Evolutionary conservation across 2,329 filamentous ascomycete genomes (phyloP).

Genomic region (Colletotrichum euphorbiae): DNA sequence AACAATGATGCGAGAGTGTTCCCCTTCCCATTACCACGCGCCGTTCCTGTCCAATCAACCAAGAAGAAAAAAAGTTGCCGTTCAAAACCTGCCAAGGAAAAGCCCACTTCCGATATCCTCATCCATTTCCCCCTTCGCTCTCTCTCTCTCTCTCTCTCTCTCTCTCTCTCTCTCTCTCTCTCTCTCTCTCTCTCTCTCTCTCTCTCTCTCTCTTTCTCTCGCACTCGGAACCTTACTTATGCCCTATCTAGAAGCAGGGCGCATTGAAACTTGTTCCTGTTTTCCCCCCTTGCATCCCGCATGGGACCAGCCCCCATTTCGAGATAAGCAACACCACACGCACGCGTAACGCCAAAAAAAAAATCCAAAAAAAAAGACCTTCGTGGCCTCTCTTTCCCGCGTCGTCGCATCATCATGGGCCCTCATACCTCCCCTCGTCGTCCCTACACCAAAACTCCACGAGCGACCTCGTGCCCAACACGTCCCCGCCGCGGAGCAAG

Average conservation of each 20-base stretch:
- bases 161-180: not conserved
- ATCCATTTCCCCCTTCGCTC: not conserved
- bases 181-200: conserved; percentile 1
- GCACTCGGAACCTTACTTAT: too few relatives aligned
- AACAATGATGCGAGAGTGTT: not conserved
- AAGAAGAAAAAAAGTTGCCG: not conserved
- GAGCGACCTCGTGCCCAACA: conserved; percentile 73
- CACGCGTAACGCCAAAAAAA: too few relatives aligned
- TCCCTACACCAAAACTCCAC: conserved; percentile 76
- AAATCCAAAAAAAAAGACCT: too few relatives aligned
- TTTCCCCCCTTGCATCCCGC: not conserved
- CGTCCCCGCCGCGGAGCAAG: conserved; percentile 75
- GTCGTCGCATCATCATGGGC: conserved; percentile 44
- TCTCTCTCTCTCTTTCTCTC: not conserved
- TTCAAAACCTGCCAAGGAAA: not conserved
- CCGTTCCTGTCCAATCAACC: not conserved
- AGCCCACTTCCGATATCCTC: not conserved
- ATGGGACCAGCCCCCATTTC: not conserved
- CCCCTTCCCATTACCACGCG: conserved; percentile 1
- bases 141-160: not conserved
- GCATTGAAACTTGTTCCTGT: not conserved
- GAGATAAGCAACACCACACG: not conserved
- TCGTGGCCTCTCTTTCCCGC: too few relatives aligned
- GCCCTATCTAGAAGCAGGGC: too few relatives aligned
- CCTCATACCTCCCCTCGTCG: conserved; percentile 61